A percentile compares a stretch with the other conserved stretches of the same genome.
These are phyloP conservation scores for Orobanche coerulescens DNA, from an alignment of 257 asterid species.

Conservation along the genomic window DNA sequence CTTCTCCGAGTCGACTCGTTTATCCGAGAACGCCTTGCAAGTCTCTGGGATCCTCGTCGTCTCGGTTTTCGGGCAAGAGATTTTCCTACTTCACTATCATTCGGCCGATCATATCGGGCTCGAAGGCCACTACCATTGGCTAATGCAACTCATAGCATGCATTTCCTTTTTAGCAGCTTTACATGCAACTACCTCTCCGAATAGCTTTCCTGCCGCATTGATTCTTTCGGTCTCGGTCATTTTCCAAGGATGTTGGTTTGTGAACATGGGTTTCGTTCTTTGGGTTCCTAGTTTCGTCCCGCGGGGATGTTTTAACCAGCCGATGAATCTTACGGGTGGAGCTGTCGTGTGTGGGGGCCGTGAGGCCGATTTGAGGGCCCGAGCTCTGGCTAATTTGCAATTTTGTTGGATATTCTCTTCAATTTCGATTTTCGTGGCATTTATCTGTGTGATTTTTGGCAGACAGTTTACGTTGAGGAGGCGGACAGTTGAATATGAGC, in stretches of 20 bases:
- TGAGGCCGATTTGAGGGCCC: constrained; percentile 52
- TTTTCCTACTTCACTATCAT: constrained; percentile 75
- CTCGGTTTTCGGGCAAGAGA: constrained; percentile 64
- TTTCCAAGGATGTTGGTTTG: constrained; percentile 83
- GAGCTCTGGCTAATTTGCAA: constrained; percentile 74
- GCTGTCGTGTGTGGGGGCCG: constrained; percentile 47
- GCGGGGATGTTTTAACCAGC: constrained; percentile 39
- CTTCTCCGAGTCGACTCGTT: constrained; percentile 35
- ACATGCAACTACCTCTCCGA: constrained; percentile 33
- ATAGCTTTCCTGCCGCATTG: constrained; percentile 57
- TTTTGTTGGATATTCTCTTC: constrained; percentile 70
- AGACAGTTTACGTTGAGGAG: constrained; percentile 26
- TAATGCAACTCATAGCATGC: constrained; percentile 61
- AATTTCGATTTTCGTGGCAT: constrained; percentile 36
- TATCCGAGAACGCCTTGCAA: constrained; percentile 32
- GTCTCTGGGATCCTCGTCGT: constrained; percentile 56
- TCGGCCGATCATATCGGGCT: constrained; percentile 71
- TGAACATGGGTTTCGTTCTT: constrained; percentile 65
- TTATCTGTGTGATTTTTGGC: constrained; percentile 33
- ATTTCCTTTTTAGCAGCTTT: constrained; percentile 49
- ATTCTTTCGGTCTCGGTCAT: constrained; percentile 49
- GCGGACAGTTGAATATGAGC: constrained; percentile 42
- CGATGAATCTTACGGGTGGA: constrained; percentile 25
- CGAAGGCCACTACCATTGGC: constrained; percentile 90
- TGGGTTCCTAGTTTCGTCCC: constrained; percentile 57